These are phyloP conservation scores for Leavenworthia alabamica DNA, from an alignment of 345 rosid species.

Conservation along the genomic window DNA sequence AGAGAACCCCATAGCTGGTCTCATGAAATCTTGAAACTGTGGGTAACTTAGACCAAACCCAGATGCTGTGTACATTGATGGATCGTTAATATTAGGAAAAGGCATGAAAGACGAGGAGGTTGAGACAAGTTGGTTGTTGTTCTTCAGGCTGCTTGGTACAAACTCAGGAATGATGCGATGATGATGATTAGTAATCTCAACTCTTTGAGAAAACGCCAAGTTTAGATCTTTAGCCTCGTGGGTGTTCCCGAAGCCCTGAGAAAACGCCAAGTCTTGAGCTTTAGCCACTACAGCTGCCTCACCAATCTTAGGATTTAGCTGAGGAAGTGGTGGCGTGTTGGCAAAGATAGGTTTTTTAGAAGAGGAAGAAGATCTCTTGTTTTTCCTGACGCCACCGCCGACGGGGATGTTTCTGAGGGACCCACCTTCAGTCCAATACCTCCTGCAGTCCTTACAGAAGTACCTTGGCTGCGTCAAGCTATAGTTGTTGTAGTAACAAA, in stretches of 20 bases:
- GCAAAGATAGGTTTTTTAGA: slow-evolving; percentile 39
- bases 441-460: slow-evolving; percentile 73
- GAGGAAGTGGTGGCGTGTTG: slow-evolving; percentile 32
- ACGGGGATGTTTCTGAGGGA: slow-evolving; percentile 90
- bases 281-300: slow-evolving; percentile 42
- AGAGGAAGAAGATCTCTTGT: slow-evolving; percentile 58
- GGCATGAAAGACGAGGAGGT: slow-evolving; percentile 35
- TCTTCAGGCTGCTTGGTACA: slow-evolving; percentile 20
- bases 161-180: slow-evolving; percentile 45
- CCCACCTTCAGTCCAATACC: slow-evolving; percentile 99
- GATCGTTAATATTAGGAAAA: slow-evolving; percentile 13
- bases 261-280: slow-evolving; percentile 53
- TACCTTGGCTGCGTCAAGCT: slow-evolving; percentile 83
- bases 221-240: slow-evolving; percentile 70
- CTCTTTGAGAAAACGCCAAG: slow-evolving; percentile 53
- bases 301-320: slow-evolving; percentile 37
- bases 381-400: slow-evolving; percentile 91
- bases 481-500: slow-evolving; percentile 86
- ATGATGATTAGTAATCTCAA: slow-evolving; percentile 24
- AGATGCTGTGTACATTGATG: slow-evolving; percentile 14
- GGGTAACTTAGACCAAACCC: slow-evolving; percentile 29
- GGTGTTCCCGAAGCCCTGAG: slow-evolving; percentile 36
- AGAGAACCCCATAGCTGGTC: slow-evolving; percentile 30
- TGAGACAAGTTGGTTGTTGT: slow-evolving; percentile 26
- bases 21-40: slow-evolving; percentile 33